Conservation (phyloP, 176 grass and related monocot genomes). For the Triticum aestivum region IWGSC_CS_RefSeq_v2.1 NC_057807.1:323466040-323466539, state of each 20-base stretch:
- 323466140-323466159: neutral
- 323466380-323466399: too few species aligned
- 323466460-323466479: neutral
- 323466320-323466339: too few species aligned
- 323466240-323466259: neutral
- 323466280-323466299: neutral
- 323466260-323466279: neutral
- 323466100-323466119: neutral
- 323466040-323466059: neutral
- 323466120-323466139: neutral
- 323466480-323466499: neutral
- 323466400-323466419: neutral
- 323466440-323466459: neutral
- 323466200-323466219: neutral
- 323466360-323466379: too few species aligned
- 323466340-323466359: too few species aligned
- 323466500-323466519: neutral
- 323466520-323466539: neutral
- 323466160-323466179: constrained; percentile 14
- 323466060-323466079: neutral
- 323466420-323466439: neutral
- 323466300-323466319: neutral
- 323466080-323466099: neutral
- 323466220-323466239: neutral
- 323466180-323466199: neutral